Evolutionary conservation across 768 basidiomycete species (phyloP).

Genomic region (Trametes villosa): DNA sequence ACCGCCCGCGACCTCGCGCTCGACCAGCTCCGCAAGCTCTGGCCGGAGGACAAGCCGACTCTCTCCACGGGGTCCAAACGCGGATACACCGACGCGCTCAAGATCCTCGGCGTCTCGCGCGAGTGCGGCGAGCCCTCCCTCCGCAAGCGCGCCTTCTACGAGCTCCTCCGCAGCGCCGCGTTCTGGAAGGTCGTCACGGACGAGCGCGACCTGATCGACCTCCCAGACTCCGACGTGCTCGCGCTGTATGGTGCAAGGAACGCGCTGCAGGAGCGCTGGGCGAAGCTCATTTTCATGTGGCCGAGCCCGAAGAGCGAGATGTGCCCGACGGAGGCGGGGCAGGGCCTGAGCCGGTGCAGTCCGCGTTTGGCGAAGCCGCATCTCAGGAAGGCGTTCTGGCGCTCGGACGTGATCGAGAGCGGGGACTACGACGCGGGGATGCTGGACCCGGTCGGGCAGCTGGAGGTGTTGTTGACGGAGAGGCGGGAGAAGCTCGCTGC

Average conservation of each 20-base stretch:
- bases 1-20: constrained; percentile 34
- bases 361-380: constrained; percentile 17
- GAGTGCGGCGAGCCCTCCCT: constrained; percentile 33
- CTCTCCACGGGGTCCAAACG: constrained; percentile 10
- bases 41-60: constrained; percentile 23
- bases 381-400: constrained; percentile 12
- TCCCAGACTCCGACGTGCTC: constrained; percentile 21
- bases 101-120: constrained; percentile 37
- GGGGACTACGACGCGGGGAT: constrained; percentile 35
- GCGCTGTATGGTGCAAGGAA: constrained; percentile 27
- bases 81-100: constrained; percentile 25
- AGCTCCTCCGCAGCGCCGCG: constrained; percentile 38
- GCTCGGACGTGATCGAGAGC: constrained; percentile 19
- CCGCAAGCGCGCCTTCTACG: constrained; percentile 45
- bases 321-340: neutral
- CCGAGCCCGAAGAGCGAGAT: too few relatives aligned
- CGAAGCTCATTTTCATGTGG: constrained; percentile 5
- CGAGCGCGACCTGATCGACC: neutral
- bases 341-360: neutral
- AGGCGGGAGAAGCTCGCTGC: neutral
- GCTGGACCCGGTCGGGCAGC: constrained; percentile 41
- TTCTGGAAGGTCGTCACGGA: constrained; percentile 31
- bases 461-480: constrained; percentile 30
- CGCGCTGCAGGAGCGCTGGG: constrained; percentile 28
- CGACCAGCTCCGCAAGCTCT: constrained; percentile 35